These are phyloP conservation scores for Pezicula neosporulosa DNA, from an alignment of 2,329 filamentous ascomycete genomes.

Conservation along the genomic window DNA sequence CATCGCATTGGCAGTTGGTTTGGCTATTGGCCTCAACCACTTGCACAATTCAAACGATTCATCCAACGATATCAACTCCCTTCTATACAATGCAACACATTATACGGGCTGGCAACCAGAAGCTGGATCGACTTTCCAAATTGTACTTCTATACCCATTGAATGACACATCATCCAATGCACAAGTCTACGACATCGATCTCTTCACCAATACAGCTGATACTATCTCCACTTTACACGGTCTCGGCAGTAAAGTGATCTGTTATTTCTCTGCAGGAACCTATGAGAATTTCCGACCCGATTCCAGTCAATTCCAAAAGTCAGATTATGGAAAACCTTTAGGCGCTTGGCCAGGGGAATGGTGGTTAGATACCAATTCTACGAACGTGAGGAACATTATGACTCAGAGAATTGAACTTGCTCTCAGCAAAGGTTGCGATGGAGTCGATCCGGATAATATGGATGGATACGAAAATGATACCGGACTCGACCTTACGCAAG, in stretches of 20 bases:
- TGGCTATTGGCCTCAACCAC: conserved; percentile 47
- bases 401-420: conserved; percentile 54
- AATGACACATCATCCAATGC: background rate
- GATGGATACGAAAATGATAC: conserved; percentile 64
- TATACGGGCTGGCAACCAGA: background rate
- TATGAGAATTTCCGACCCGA: conserved; percentile 62
- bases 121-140: background rate
- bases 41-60: background rate
- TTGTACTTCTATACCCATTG: background rate
- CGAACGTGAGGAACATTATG: conserved; percentile 61
- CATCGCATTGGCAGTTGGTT: conserved; percentile 35
- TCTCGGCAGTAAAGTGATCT: conserved; percentile 59
- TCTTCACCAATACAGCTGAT: conserved; percentile 39
- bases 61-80: too few species aligned
- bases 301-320: conserved; percentile 42
- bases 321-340: conserved; percentile 54
- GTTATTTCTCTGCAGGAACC: conserved; percentile 70
- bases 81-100: background rate
- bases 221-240: conserved; percentile 43
- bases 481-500: conserved; percentile 53
- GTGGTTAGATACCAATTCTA: conserved; percentile 58
- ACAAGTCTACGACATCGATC: conserved; percentile 31
- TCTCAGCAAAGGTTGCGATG: conserved; percentile 58
- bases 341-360: conserved; percentile 62
- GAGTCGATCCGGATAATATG: conserved; percentile 67